A percentile compares a stretch with the other conserved stretches of the same genome.
phyloP scores from a whole-genome alignment of 768 basidiomycete genomes.

The Boletus rufocinnamomeus region DNA sequence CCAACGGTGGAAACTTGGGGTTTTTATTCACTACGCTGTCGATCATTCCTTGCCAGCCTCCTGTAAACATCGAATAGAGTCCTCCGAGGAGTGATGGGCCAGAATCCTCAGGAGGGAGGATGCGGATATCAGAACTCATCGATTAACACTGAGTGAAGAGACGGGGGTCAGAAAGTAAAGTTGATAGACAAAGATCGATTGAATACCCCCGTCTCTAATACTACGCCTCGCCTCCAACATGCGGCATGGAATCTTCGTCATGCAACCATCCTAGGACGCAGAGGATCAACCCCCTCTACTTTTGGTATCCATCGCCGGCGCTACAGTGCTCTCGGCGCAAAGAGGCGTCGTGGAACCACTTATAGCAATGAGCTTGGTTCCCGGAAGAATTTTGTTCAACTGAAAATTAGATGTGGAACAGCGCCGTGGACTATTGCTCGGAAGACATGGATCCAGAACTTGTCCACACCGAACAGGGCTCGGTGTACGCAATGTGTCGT shows the following conservation, averaged over 20 bases:
- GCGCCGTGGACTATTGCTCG: neutral
- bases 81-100: slow-evolving; percentile 10
- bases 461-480: neutral
- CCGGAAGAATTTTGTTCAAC: neutral
- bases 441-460: neutral
- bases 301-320: slow-evolving; percentile 7
- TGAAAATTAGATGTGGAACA: neutral
- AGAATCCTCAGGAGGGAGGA: slow-evolving; percentile 20
- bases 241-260: slow-evolving; percentile 11
- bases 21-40: slow-evolving; percentile 4
- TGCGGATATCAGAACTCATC: slow-evolving; percentile 23
- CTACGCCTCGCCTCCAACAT: slow-evolving; percentile 21
- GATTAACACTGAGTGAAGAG: neutral
- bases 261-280: neutral
- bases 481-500: neutral
- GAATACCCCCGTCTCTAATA: neutral
- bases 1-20: slow-evolving; percentile 28
- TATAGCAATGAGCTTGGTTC: neutral
- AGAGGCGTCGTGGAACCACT: neutral
- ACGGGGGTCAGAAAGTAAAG: neutral
- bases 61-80: slow-evolving; percentile 15
- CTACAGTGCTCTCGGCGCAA: neutral
- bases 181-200: neutral
- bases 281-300: slow-evolving; percentile 20
- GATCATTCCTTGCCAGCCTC: slow-evolving; percentile 17